These are phyloP conservation scores for Dipodascus albidus DNA, from an alignment of 805 yeast species.

Conservation along the genomic window DNA sequence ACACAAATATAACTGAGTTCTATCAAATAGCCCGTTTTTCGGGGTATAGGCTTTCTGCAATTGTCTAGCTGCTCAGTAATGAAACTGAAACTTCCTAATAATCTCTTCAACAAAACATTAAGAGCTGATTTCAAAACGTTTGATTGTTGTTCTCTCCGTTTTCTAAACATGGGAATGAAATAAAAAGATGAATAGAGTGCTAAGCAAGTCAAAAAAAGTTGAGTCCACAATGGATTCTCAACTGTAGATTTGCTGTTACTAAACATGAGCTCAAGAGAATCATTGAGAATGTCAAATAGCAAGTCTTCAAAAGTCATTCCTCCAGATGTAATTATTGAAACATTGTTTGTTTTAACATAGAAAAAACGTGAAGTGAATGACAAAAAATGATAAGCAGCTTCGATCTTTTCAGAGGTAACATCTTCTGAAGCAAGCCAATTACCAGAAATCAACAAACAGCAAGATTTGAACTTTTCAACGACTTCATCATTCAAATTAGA, in stretches of 20 bases:
- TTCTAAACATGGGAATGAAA: background rate
- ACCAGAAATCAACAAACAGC: background rate
- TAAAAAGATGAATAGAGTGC: background rate
- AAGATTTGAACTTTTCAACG: background rate
- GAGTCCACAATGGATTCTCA: background rate
- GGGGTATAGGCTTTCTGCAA: background rate
- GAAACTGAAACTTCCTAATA: background rate
- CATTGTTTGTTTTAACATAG: background rate
- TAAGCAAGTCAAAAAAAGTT: background rate
- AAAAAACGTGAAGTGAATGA: background rate
- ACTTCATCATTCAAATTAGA: background rate
- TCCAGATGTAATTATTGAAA: background rate
- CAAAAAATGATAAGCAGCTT: background rate
- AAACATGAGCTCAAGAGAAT: background rate
- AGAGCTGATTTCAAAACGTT: background rate
- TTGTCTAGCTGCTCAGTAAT: background rate
- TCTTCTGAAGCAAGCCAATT: background rate
- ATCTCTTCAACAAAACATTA: background rate
- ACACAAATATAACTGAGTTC: background rate
- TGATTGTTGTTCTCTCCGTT: background rate
- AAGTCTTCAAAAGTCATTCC: background rate
- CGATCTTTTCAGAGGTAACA: background rate
- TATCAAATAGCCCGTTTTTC: background rate
- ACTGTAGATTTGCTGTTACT: background rate
- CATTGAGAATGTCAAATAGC: background rate